Base-by-base conservation (phyloP, 176 grass and related monocot genomes). In the Bromus sterilis region DNA sequence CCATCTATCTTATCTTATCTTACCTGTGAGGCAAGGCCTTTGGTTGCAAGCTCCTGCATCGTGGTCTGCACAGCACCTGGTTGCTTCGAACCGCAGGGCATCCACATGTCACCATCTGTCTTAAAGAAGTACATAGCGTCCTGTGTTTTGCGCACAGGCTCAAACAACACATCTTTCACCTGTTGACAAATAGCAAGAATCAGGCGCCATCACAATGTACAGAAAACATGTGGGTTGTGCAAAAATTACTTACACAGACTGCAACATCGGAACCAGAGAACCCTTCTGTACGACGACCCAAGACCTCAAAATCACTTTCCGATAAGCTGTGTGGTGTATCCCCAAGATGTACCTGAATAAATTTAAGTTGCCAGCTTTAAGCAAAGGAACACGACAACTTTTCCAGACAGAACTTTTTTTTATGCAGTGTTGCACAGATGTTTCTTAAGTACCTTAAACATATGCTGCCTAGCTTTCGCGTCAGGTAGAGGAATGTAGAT, bases 401-500 rank as follows among this genome's bases (percentile, higher is more conserved):
- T 39, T 21, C 20, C 32, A 1, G 32, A 40, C 9, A 72, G 14
- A 71, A 44, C 24, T 29, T 44, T 4, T 44, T 4, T 41, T 41
- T 41, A 73, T 49, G 5, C 39, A 15, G 9, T 14, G 71, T 9
- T 75, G 48, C 4, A 71, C 28, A 56, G 48, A 68, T 56, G 20
- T 67, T 66, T 80, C 55, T 44, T 20, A 71, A 88, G 34, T 81
- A 97, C 95, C 95, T 98, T 98, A 78, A 98, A 98, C 88, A 98
- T 98, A 71, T 98, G 95, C 41, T 98, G 92, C 82, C 95, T 95
- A 73, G 95, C 95, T 87, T 98, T 98, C 15, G 81, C 24, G 29
- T 98, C 95, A 30, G 95, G 95, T 89, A 98, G 95, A 26, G 95
- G 95, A 79, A 98, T 98, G 88, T 98, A 95, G 75, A 98, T 98